Evolutionary conservation across 148 eudicot species (phyloP).

Genomic region (Rhododendron molle): DNA sequence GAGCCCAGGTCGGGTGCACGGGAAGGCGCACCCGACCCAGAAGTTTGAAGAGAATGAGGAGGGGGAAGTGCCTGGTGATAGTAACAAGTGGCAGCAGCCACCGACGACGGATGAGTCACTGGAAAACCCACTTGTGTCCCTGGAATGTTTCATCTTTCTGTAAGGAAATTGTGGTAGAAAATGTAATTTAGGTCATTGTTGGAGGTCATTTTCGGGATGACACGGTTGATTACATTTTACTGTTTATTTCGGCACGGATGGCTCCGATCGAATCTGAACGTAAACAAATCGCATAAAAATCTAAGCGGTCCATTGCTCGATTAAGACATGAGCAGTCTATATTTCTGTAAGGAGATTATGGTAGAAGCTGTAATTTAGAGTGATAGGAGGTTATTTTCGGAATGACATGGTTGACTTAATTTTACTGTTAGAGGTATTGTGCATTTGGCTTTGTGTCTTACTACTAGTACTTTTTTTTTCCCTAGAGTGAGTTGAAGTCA

Average conservation of each 20-base stretch:
- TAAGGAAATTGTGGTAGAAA: neutral
- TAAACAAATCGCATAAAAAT: too few species aligned
- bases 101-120: conserved; percentile 14
- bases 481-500: too few species aligned
- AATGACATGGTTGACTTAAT: neutral
- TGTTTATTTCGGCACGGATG: too few species aligned
- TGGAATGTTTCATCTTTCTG: conserved; percentile 25
- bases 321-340: neutral
- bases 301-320: too few species aligned
- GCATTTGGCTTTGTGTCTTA: too few species aligned
- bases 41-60: neutral
- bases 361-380: conserved; percentile 1
- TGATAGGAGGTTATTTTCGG: neutral
- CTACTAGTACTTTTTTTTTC: too few species aligned
- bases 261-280: too few species aligned
- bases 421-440: neutral
- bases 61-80: neutral
- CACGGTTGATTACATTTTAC: neutral
- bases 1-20: neutral
- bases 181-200: neutral
- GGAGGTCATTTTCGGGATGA: neutral
- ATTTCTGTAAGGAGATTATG: neutral
- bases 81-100: neutral
- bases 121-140: conserved; percentile 27
- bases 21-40: neutral